A percentile compares a stretch with the other conserved stretches of the same genome.
Evolutionary conservation across 2,329 filamentous ascomycete species (phyloP).

Genomic region (Claviceps quebecensis): DNA sequence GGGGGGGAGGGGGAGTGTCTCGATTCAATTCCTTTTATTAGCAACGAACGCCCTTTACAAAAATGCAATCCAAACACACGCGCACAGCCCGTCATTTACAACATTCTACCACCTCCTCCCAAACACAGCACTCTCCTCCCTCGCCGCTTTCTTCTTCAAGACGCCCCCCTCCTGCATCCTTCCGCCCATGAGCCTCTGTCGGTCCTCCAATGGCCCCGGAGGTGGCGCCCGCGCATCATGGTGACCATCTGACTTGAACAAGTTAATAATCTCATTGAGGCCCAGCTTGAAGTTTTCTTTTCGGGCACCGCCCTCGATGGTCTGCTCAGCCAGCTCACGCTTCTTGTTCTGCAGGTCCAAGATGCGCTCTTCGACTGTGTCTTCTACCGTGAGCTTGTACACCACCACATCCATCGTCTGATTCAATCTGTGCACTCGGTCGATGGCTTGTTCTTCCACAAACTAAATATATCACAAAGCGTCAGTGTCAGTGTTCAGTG

Average conservation of each 20-base stretch:
- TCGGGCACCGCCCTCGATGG: conserved; percentile 69
- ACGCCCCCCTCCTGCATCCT: conserved; percentile 8
- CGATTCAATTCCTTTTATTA: too few species aligned
- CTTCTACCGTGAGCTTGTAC: conserved; percentile 79
- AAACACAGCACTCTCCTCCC: conserved; percentile 26
- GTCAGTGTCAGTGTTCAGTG: too few species aligned
- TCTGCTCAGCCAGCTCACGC: conserved; percentile 75
- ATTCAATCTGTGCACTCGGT: conserved; percentile 94
- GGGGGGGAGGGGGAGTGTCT: too few species aligned
- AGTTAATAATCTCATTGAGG: conserved; percentile 81
- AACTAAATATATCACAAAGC: conserved; percentile 38
- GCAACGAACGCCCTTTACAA: too few species aligned
- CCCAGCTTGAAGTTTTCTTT: conserved; percentile 68
- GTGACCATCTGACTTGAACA: conserved; percentile 58
- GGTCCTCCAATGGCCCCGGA: conserved; percentile 6
- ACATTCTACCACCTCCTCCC: conserved; percentile 25
- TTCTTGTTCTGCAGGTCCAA: conserved; percentile 92
- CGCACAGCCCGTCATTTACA: neutral
- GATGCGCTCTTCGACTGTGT: conserved; percentile 86
- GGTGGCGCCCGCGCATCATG: conserved; percentile 4
- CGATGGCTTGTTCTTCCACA: conserved; percentile 96
- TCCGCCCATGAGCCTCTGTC: conserved; percentile 3
- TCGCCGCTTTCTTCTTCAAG: conserved; percentile 16
- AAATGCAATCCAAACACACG: neutral
- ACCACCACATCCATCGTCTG: conserved; percentile 91